Evolutionary conservation across 2,329 filamentous ascomycete species (phyloP).

Genomic region (Pestalotiopsis sp.): DNA sequence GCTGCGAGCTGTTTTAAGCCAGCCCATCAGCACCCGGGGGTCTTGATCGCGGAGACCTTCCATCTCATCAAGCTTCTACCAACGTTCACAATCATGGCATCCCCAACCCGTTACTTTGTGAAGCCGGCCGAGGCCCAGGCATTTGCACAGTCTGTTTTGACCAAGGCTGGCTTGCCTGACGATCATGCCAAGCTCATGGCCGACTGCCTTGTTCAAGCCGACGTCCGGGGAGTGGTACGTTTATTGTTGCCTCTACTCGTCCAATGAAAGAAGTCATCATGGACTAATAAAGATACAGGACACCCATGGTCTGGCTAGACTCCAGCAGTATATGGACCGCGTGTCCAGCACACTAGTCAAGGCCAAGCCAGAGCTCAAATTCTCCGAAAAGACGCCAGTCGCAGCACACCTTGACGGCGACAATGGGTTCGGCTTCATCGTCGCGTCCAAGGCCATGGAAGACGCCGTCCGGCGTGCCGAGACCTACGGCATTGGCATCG

Average conservation of each 20-base stretch:
- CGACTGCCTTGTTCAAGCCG: neutral
- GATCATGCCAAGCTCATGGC: neutral
- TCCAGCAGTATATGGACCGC: neutral
- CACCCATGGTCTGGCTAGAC: neutral
- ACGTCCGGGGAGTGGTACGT: neutral
- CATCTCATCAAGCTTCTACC: no score
- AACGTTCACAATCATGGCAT: neutral
- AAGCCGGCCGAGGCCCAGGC: neutral
- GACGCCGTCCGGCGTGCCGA: neutral
- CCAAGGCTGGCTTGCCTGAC: neutral
- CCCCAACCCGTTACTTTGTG: neutral
- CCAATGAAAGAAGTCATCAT: no score
- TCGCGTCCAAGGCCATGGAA: neutral
- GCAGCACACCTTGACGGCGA: neutral
- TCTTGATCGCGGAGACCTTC: no score
- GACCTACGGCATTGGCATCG: neutral
- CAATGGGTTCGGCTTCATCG: neutral
- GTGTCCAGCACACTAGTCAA: neutral
- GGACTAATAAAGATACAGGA: neutral
- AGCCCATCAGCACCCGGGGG: no score
- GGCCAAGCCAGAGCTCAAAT: neutral
- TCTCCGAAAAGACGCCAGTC: neutral
- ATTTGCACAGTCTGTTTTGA: neutral
- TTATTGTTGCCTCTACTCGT: no score
- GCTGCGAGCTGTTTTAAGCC: no score